phyloP scores from a whole-genome alignment of 2,329 filamentous ascomycete genomes.

The Aureobasidium namibiae region DNA sequence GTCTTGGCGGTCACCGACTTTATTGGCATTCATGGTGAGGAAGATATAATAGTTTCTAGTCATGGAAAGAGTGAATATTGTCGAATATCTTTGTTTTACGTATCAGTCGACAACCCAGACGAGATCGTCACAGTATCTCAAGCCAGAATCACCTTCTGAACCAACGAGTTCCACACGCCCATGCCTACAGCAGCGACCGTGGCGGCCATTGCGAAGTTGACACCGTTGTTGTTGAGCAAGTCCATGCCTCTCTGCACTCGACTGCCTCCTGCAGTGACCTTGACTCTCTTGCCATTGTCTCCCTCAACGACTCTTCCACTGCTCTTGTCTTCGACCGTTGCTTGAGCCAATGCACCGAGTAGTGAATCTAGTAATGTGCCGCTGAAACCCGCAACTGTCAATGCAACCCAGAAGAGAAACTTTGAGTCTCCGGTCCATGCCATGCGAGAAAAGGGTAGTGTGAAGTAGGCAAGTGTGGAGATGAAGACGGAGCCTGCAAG shows the following conservation, averaged over 20 bases:
- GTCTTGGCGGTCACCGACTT: neutral
- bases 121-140: neutral
- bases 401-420: conserved; percentile 13
- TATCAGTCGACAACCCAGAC: neutral
- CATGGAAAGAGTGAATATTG: too few relatives aligned
- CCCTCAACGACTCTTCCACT: conserved; percentile 87
- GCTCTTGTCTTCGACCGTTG: conserved; percentile 74
- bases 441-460: neutral
- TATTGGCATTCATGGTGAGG: neutral
- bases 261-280: conserved; percentile 23
- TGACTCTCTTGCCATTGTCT: conserved; percentile 45
- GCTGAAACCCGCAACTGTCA: conserved; percentile 65
- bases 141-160: neutral
- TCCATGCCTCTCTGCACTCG: conserved; percentile 57
- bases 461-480: conserved; percentile 40
- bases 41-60: neutral
- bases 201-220: conserved; percentile 88
- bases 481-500: conserved; percentile 62
- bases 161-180: neutral
- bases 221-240: conserved; percentile 86
- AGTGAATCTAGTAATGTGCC: conserved; percentile 84
- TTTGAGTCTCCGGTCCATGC: neutral
- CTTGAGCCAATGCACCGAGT: conserved; percentile 76
- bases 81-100: too few relatives aligned
- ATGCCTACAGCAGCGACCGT: conserved; percentile 54